Conservation (phyloP, 2,329 filamentous ascomycete species). For the Beauveria brongniartii region DNA sequence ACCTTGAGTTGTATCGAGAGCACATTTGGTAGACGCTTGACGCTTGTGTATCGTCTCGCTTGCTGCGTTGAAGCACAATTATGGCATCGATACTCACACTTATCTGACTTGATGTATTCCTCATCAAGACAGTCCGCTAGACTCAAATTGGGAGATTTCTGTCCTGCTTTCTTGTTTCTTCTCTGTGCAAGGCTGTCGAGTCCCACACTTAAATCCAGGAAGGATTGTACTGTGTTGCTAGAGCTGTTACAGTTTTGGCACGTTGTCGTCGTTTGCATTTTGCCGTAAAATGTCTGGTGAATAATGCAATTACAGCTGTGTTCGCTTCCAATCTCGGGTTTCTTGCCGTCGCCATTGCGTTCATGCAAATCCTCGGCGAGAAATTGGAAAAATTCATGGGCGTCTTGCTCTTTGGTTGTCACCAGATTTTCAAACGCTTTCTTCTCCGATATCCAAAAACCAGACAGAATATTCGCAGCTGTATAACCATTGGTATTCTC, state of each 20-base stretch:
- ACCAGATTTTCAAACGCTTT: constrained; percentile 66
- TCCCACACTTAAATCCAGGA: constrained; percentile 83
- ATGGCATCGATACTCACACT: constrained; percentile 81
- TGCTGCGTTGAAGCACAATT: constrained; percentile 71
- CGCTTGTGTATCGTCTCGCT: constrained; percentile 74
- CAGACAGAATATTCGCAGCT: constrained; percentile 79
- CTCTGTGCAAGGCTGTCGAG: constrained; percentile 70
- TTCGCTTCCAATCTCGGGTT: constrained; percentile 49
- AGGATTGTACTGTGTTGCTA: constrained; percentile 77
- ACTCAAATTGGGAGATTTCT: constrained; percentile 34
- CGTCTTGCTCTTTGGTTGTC: constrained; percentile 92
- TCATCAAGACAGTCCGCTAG: constrained; percentile 71
- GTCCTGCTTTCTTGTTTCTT: constrained; percentile 45
- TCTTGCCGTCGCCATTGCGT: constrained; percentile 65
- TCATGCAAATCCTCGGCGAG: constrained; percentile 86
- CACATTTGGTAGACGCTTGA: constrained; percentile 80
- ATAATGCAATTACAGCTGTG: constrained; percentile 80
- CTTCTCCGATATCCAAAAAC: constrained; percentile 80
- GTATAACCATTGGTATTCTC: constrained; percentile 86
- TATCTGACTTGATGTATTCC: constrained; percentile 80
- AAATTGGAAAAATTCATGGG: constrained; percentile 95
- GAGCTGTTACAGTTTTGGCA: constrained; percentile 81
- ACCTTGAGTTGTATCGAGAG: constrained; percentile 91
- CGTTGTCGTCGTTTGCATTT: constrained; percentile 81
- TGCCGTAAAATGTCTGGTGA: constrained; percentile 90